phyloP scores from a whole-genome alignment of 2,329 filamentous ascomycete genomes.

The Dothistroma pini region DNA sequence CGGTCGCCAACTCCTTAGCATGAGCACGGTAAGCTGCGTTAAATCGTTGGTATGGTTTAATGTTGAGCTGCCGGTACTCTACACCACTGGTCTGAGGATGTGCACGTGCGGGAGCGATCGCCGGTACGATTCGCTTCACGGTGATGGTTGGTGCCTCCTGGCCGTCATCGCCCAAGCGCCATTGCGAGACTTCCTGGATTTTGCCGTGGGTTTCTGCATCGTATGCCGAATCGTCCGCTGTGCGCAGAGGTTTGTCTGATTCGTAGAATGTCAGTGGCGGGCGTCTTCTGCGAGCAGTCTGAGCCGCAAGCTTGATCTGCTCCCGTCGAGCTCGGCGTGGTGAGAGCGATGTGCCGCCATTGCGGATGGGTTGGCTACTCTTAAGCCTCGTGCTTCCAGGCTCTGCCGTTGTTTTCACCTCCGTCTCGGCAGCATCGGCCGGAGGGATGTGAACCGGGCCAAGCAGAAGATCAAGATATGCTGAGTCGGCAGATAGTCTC shows the following conservation, averaged over 20 bases:
- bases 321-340: not conserved
- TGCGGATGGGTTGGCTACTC: not conserved
- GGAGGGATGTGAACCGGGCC: not conserved
- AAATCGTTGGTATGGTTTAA: slow-evolving; percentile 7
- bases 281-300: not conserved
- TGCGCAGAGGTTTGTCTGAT: not conserved
- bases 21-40: too few species aligned
- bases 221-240: not conserved
- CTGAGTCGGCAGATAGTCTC: slow-evolving; percentile 3
- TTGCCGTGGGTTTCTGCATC: not conserved
- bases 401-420: not conserved
- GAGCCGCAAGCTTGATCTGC: not conserved
- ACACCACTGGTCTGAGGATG: not conserved
- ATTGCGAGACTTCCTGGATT: not conserved
- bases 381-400: not conserved
- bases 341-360: not conserved
- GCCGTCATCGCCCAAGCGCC: not conserved
- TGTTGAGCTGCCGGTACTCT: not conserved
- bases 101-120: not conserved
- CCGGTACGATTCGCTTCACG: not conserved
- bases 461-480: slow-evolving; percentile 12
- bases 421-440: not conserved
- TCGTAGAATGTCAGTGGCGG: not conserved
- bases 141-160: not conserved
- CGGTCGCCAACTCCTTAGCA: too few species aligned